Evolutionary conservation across 345 rosid species (phyloP).

Genomic region (Cardamine resedifolia): DNA sequence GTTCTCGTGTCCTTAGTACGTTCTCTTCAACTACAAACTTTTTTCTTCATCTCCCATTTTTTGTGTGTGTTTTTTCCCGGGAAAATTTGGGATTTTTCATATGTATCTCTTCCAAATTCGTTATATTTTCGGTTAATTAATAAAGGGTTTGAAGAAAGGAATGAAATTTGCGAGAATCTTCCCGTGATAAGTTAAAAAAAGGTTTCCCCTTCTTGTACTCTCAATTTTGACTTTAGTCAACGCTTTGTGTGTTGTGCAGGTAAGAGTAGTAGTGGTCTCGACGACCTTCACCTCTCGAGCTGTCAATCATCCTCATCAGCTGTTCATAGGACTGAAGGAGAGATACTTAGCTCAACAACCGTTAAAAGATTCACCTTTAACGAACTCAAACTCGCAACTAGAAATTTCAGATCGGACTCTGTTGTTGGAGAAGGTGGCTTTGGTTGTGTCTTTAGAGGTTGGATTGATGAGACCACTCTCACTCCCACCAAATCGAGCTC

Average conservation of each 20-base stretch:
- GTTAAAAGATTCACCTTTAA: slow-evolving; percentile 65
- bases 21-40: not conserved
- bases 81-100: not conserved
- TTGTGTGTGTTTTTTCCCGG: not conserved
- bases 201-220: not conserved
- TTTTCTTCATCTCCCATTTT: not conserved
- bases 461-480: slow-evolving; percentile 79
- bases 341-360: slow-evolving; percentile 66
- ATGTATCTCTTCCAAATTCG: not conserved
- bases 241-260: slow-evolving; percentile 34
- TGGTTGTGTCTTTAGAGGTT: slow-evolving; percentile 88
- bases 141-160: slow-evolving; percentile 11
- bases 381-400: slow-evolving; percentile 79
- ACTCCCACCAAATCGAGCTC: slow-evolving; percentile 73
- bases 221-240: slow-evolving; percentile 32
- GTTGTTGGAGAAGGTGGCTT: slow-evolving; percentile 98
- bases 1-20: slow-evolving; percentile 59
- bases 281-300: slow-evolving; percentile 47
- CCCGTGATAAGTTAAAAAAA: slow-evolving; percentile 3
- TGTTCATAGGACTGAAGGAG: slow-evolving; percentile 65
- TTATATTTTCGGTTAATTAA: not conserved
- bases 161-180: not conserved
- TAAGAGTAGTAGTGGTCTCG: slow-evolving; percentile 42
- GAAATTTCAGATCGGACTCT: slow-evolving; percentile 92
- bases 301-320: slow-evolving; percentile 46